phyloP scores from a whole-genome alignment of 306 rosid species.

The Ziziphus jujuba region DNA sequence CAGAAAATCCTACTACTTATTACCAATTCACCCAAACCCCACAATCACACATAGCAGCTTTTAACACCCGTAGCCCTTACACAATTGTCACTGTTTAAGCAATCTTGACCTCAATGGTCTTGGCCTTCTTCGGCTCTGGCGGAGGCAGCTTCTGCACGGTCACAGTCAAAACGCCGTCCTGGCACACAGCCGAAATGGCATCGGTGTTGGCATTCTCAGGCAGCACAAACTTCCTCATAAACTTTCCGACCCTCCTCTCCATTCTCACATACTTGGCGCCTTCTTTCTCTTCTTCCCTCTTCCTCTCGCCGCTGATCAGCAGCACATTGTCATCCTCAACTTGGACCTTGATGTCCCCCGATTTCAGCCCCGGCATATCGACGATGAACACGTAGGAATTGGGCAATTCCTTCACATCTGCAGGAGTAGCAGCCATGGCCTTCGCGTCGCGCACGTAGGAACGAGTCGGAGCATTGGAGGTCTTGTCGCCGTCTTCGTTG shows the following conservation, averaged over 20 bases:
- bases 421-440: conserved; percentile 90
- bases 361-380: conserved; percentile 93
- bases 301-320: conserved; percentile 75
- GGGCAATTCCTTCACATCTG: conserved; percentile 73
- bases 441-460: conserved; percentile 76
- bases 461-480: conserved; percentile 52
- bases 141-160: conserved; percentile 82
- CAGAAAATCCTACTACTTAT: too few species aligned
- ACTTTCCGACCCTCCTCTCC: conserved; percentile 88
- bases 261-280: conserved; percentile 71
- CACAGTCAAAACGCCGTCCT: conserved; percentile 84
- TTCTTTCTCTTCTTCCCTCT: conserved; percentile 84
- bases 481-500: conserved; percentile 48
- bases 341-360: conserved; percentile 84
- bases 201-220: conserved; percentile 80
- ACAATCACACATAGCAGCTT: neutral
- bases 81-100: conserved; percentile 28
- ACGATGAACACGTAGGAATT: conserved; percentile 64
- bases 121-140: conserved; percentile 92
- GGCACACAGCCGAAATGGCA: conserved; percentile 64
- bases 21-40: neutral
- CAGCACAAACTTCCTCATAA: conserved; percentile 78
- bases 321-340: conserved; percentile 88
- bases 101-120: conserved; percentile 71
- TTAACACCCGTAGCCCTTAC: neutral